These are phyloP conservation scores for Aethionema arabicum DNA, from an alignment of 345 rosid species.

Conservation along the genomic window DNA sequence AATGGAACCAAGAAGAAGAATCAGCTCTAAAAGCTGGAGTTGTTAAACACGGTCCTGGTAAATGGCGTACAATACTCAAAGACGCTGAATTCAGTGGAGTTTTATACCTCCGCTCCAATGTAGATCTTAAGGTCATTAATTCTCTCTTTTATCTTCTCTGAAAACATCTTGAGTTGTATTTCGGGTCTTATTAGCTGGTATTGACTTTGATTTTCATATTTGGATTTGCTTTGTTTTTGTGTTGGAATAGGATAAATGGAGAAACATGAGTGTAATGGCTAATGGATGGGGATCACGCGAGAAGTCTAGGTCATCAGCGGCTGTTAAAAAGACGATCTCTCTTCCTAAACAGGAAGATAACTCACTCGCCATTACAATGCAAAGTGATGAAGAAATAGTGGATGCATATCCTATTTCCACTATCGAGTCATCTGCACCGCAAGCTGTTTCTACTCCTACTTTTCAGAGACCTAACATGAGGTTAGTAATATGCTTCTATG, in stretches of 20 bases:
- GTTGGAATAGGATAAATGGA: constrained; percentile 85
- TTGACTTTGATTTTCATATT: not conserved
- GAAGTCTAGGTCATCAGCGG: constrained; percentile 52
- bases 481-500: constrained; percentile 40
- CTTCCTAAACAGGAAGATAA: constrained; percentile 59
- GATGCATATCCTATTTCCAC: constrained; percentile 53
- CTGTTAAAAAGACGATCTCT: constrained; percentile 58
- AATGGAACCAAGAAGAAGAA: constrained; percentile 99
- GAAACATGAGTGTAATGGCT: constrained; percentile 96
- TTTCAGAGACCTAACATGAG: constrained; percentile 71
- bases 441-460: constrained; percentile 45
- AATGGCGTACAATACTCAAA: constrained; percentile 97
- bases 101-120: constrained; percentile 87
- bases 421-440: constrained; percentile 42
- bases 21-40: constrained; percentile 93
- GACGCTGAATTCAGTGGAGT: constrained; percentile 91
- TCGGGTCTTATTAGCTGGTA: not conserved
- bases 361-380: constrained; percentile 40
- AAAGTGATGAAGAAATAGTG: constrained; percentile 66
- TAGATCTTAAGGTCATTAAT: constrained; percentile 83
- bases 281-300: constrained; percentile 92
- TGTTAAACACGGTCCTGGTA: constrained; percentile 92
- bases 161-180: constrained; percentile 1
- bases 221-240: constrained; percentile 10
- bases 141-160: constrained; percentile 20